Evolutionary conservation across 768 basidiomycete genomes (phyloP).

Genomic region (Lactifluus subvellereus): DNA sequence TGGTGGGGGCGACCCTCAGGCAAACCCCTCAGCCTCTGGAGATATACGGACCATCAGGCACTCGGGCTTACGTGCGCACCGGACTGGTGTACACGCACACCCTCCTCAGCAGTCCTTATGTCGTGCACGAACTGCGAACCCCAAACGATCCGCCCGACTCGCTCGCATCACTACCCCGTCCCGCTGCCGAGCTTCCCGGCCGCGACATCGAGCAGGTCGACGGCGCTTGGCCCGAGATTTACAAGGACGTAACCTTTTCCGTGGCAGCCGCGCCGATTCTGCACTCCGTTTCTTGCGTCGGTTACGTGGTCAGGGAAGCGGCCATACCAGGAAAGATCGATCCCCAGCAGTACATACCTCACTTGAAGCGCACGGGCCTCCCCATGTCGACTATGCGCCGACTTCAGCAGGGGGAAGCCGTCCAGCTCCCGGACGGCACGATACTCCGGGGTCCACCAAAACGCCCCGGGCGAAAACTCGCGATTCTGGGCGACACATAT

Average conservation of each 20-base stretch:
- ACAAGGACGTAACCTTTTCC: constrained; percentile 47
- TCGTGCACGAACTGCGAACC: constrained; percentile 78
- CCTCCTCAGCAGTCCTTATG: constrained; percentile 56
- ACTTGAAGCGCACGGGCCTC: constrained; percentile 63
- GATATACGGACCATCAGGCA: constrained; percentile 83
- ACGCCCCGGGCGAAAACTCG: constrained; percentile 67
- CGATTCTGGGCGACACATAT: constrained; percentile 80
- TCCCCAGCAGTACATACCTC: constrained; percentile 57
- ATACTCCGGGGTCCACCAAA: constrained; percentile 59
- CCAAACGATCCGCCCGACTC: constrained; percentile 46
- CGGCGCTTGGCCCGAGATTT: constrained; percentile 65
- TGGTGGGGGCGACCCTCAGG: not conserved
- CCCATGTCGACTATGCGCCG: constrained; percentile 61
- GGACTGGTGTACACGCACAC: constrained; percentile 66
- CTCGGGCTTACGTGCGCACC: constrained; percentile 71
- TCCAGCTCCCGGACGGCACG: constrained; percentile 67
- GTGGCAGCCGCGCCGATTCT: constrained; percentile 73
- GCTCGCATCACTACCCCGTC: constrained; percentile 35
- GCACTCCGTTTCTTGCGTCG: constrained; percentile 79
- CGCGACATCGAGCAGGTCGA: constrained; percentile 54
- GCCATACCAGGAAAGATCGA: constrained; percentile 74
- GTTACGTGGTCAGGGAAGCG: constrained; percentile 67
- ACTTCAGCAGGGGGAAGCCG: constrained; percentile 57
- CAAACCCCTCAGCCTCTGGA: constrained; percentile 51
- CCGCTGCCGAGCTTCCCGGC: constrained; percentile 55